Evolutionary conservation across 2,329 filamentous ascomycete species (phyloP), one percentile per base, ranked within the genome.

Genomic region (Daldinia sp.): DNA sequence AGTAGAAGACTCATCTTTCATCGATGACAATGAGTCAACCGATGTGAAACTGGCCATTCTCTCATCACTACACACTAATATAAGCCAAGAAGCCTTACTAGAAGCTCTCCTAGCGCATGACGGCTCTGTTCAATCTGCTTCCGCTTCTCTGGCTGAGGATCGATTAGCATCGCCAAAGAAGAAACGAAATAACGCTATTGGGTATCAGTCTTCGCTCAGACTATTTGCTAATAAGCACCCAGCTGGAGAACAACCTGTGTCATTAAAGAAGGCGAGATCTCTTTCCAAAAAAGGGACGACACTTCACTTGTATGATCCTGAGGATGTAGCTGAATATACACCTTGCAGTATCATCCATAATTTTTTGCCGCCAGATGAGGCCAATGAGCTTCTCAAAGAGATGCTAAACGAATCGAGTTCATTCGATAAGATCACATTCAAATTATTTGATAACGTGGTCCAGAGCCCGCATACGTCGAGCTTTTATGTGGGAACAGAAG

Each of bases 261-360:
- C 75, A 4, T 55, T 71, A 39, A 86, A 82, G 74, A 87, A 85
- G 74, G 50, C 78, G 4, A 88, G 83, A 71, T 70, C 86, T 0
- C 80, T 92, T 67, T 90, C 92, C 0, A 91, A 88, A 74, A 97
- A 91, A 77, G 95, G 94, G 12, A 88, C 89, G 73, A 98, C 95
- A 0, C 81, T 98, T 1, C 92, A 95, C 76, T 84, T 98, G 0
- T 98, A 92, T 79, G 89, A 92, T 46, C 92, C 94, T 0, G 84
- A 89, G 42, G 94, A 97, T 74, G 88, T 98, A 51, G 91, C 93
- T 55, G 85, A 88, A 26, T 88, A 97, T 76, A 97, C 95, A 0
- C 94, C 96, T 0, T 98, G 94, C 80, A 94, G 93, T 10, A 92
- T 98, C 72, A 89, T 98, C 62, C 94, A 97, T 80, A 96, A 97